These are phyloP conservation scores for Lumnitzera racemosa DNA, from an alignment of 345 rosid genomes.

Conservation along the genomic window DNA sequence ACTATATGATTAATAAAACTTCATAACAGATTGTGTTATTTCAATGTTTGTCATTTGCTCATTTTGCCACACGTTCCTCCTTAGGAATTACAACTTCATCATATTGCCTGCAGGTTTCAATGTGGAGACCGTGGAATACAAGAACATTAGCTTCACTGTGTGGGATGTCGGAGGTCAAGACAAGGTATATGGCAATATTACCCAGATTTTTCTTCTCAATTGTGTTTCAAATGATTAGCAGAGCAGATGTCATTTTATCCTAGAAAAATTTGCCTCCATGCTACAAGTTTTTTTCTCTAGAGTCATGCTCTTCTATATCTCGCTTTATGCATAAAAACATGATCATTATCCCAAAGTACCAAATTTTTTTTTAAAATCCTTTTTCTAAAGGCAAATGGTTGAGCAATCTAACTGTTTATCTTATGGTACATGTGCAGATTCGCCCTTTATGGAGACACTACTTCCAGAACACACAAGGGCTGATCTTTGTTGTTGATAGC, in stretches of 20 bases:
- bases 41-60: neutral
- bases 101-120: constrained; percentile 19
- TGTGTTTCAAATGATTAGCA: neutral
- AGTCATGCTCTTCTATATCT: too few relatives aligned
- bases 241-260: neutral
- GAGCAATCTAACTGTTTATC: neutral
- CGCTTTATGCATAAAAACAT: too few relatives aligned
- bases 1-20: neutral
- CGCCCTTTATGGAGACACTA: constrained; percentile 34
- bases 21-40: neutral
- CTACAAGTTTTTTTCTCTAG: too few relatives aligned
- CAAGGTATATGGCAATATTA: constrained; percentile 16
- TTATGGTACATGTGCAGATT: constrained; percentile 8
- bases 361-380: neutral
- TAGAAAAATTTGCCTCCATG: too few relatives aligned
- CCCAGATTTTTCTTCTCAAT: neutral
- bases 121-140: constrained; percentile 34
- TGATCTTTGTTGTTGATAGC: constrained; percentile 32
- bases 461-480: constrained; percentile 32
- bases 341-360: neutral
- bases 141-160: constrained; percentile 32
- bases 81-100: neutral
- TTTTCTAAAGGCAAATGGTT: neutral
- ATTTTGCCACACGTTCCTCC: neutral
- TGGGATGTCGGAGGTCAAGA: constrained; percentile 38